Base-by-base conservation (phyloP, 148 eudicot genomes). In the Rhododendron kiyosumense region DNA sequence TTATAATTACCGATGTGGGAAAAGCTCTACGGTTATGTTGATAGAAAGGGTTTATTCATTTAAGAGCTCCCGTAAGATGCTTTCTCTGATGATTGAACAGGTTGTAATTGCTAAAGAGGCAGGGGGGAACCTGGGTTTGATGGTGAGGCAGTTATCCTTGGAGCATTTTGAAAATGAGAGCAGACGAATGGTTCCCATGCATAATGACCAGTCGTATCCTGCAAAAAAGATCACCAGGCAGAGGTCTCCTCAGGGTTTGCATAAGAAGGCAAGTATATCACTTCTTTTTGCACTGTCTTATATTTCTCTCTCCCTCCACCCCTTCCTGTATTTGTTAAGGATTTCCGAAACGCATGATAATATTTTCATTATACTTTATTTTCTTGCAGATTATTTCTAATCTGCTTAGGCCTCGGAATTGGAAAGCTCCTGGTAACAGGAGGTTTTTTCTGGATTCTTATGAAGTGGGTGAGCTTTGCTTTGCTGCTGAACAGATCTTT, bases 121-220 rank as follows among this genome's bases (percentile, higher is more conserved):
- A 46, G 92, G 92, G 52, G 98, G 99, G 77, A 94, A 92, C 89
- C 90, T 95, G 73, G 99, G 99, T 46, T 96, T 96, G 57, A 94
- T 97, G 99, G 94, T 97, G 63, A 91, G 99, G 89, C 99, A 95
- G 90, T 88, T 97, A 86, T 93, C 98, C 22, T 92, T 97, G 88
- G 98, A 97, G 89, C 98, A 95, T 79, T 97, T 97, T 92, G 99
- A 97, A 93, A 95, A 97, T 88, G 99, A 97, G 91, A 95, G 98
- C 89, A 93, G 99, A 87, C 90, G 99, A 87, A 95, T 95, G 94
- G 80, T 91, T 57, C 98, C 99, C 26, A 69, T 90, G 81, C 90
- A 86, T 38, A 90, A 87, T 89, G 99, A 97, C 85, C 86, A 91
- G 81, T 87, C 94, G 77, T 67, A 90, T 86, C 89, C 92, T 78